Conservation (phyloP, 2,329 filamentous ascomycete species). For the Pleomassaria siparia region DNA sequence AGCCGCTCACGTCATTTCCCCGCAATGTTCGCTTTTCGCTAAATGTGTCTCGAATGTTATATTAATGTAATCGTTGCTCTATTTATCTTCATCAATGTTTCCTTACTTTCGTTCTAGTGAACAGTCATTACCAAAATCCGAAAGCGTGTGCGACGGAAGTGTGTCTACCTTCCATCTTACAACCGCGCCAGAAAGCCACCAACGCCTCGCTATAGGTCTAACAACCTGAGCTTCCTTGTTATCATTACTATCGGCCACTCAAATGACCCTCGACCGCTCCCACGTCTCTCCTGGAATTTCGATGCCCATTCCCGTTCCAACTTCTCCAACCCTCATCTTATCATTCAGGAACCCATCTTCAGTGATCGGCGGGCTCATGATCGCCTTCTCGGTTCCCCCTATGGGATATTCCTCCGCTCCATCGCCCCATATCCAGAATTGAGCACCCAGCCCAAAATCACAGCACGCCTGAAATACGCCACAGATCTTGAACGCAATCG, state of each 20-base stretch:
- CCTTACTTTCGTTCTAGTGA: too few relatives aligned
- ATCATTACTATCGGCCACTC: neutral
- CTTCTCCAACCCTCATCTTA: neutral
- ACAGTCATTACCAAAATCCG: too few relatives aligned
- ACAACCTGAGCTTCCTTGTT: neutral
- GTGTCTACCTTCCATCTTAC: too few relatives aligned
- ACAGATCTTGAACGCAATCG: slow-evolving; percentile 78
- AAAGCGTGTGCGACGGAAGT: too few relatives aligned
- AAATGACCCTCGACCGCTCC: neutral
- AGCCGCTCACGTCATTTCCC: too few relatives aligned
- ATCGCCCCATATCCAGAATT: slow-evolving; percentile 56
- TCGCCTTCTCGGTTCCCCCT: neutral
- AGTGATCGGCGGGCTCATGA: neutral
- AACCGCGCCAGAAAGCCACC: too few relatives aligned
- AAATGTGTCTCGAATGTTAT: too few relatives aligned
- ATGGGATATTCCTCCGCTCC: neutral
- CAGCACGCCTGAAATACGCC: slow-evolving; percentile 79
- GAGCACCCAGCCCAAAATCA: slow-evolving; percentile 72
- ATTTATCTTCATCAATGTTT: too few relatives aligned
- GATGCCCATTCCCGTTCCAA: neutral
- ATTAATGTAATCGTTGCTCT: too few relatives aligned
- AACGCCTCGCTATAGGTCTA: too few relatives aligned
- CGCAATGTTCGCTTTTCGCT: too few relatives aligned
- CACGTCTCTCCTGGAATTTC: neutral
- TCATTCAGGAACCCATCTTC: neutral